These are phyloP conservation scores for Hymenoscyphus fructigenus DNA, from an alignment of 2,329 filamentous ascomycete genomes.

Conservation along the genomic window DNA sequence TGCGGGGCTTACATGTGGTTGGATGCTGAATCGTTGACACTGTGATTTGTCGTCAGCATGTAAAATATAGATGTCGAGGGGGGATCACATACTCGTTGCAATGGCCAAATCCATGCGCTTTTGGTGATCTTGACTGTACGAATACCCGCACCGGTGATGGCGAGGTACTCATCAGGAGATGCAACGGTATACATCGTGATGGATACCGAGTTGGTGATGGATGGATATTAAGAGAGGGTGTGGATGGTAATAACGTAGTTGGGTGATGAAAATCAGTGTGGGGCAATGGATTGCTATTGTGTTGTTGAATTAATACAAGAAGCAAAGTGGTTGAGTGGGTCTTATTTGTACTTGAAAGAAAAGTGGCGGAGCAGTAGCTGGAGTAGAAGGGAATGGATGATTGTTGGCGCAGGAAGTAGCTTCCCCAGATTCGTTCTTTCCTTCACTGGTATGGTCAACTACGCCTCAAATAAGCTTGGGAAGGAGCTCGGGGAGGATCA, in stretches of 20 bases:
- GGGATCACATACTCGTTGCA: slow-evolving; percentile 55
- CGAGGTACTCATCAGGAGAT: slow-evolving; percentile 79
- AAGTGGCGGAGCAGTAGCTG: background rate
- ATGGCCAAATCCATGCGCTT: slow-evolving; percentile 69
- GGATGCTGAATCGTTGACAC: slow-evolving; percentile 49
- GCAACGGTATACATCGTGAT: slow-evolving; percentile 64
- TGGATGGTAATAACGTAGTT: background rate
- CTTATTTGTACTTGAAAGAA: background rate
- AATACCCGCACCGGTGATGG: slow-evolving; percentile 78
- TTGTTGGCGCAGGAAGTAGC: background rate
- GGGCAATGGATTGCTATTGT: slow-evolving; percentile 4
- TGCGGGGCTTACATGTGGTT: slow-evolving; percentile 56
- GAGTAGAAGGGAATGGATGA: background rate
- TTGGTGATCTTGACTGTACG: slow-evolving; percentile 75
- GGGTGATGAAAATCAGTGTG: background rate
- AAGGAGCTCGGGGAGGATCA: background rate
- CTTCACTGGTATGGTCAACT: background rate
- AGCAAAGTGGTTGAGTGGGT: background rate
- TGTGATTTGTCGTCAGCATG: slow-evolving; percentile 20
- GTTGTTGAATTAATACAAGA: slow-evolving; percentile 3
- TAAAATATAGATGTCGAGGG: background rate
- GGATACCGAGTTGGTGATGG: slow-evolving; percentile 4
- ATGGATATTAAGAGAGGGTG: background rate
- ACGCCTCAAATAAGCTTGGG: background rate
- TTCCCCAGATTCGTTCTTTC: background rate